Evolutionary conservation across 2,329 filamentous ascomycete species (phyloP).

Genomic region (Aspergillus sp.): DNA sequence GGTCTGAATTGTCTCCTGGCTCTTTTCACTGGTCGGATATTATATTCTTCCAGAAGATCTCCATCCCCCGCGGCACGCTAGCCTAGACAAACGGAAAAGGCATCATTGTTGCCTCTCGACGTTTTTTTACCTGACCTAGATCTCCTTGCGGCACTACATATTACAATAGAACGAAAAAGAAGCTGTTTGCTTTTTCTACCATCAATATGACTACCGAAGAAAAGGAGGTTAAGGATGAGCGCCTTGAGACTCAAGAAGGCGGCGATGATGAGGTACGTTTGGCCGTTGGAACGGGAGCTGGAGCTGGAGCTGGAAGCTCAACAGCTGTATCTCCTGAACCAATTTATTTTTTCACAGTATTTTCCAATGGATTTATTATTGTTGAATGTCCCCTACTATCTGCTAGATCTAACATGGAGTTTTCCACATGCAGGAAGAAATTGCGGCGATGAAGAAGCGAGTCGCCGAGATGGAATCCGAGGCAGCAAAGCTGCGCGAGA

Average conservation of each 20-base stretch:
- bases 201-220: slow-evolving; percentile 32
- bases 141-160: slow-evolving; percentile 4
- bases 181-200: slow-evolving; percentile 1
- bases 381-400: not conserved
- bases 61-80: slow-evolving; percentile 7
- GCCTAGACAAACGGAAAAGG: slow-evolving; percentile 8
- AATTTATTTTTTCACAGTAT: not conserved
- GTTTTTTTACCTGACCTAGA: not conserved
- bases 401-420: slow-evolving; percentile 2
- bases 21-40: slow-evolving; percentile 1
- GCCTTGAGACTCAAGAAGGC: slow-evolving; percentile 31
- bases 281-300: not conserved
- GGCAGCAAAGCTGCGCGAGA: slow-evolving; percentile 78
- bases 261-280: slow-evolving; percentile 42
- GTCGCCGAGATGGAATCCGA: slow-evolving; percentile 90
- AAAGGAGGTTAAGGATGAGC: slow-evolving; percentile 33
- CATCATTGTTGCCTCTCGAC: slow-evolving; percentile 5
- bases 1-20: slow-evolving; percentile 2
- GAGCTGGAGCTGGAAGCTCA: not conserved
- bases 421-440: slow-evolving; percentile 59
- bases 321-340: not conserved
- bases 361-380: not conserved
- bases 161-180: not conserved
- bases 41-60: slow-evolving; percentile 12
- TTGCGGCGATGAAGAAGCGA: slow-evolving; percentile 78